Evolutionary conservation across 768 basidiomycete genomes (phyloP), one percentile per base, ranked within the genome.

Genomic region (Leccinellum rugosiceps): DNA sequence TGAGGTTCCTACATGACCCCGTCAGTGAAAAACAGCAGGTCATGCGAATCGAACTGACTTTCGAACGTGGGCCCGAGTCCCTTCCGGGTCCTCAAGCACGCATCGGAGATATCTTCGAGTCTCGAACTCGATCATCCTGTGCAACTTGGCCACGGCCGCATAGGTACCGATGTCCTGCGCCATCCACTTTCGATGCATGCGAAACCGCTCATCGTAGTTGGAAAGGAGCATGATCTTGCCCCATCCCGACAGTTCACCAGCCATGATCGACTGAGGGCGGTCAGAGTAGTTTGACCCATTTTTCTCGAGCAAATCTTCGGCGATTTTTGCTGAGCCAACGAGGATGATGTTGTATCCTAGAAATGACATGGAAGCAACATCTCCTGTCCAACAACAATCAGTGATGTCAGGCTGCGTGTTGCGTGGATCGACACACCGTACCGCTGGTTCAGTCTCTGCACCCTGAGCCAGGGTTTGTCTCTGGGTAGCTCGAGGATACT

Each of bases 281-380:
- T 66, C 65, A 13, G 79, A 77, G 60, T 79, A 83, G 15, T 74
- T 77, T 28, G 60, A 57, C 17, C 77, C 69, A 28, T 77, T 72
- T 55, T 75, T 81, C 58, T 82, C 79, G 3, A 83, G 72, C 6
- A 82, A 67, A 25, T 82, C 80, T 17, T 65, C 62, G 6, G 76
- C 72, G 6, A 74, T 75, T 41, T 70, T 63, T 4, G 75, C 72
- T 13, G 80, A 76, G 51, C 79, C 80, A 11, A 83, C 63, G 38
- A 81, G 55, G 19, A 81, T 68, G 43, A 80, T 67, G 6, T 76
- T 75, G 58, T 78, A 58, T 26, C 61, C 59, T 2, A 61, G 51
- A 0, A 63, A 3, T n/a, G 54, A 56, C 10, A 30, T 35, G 14
- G 58, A 64, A 8, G 58, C 56, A 38, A 65, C 57, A 34, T 65